A percentile compares a stretch with the other conserved stretches of the same genome.
Evolutionary conservation across 208 protist species (phyloP).

Genomic region (Crithidia mellificae): DNA sequence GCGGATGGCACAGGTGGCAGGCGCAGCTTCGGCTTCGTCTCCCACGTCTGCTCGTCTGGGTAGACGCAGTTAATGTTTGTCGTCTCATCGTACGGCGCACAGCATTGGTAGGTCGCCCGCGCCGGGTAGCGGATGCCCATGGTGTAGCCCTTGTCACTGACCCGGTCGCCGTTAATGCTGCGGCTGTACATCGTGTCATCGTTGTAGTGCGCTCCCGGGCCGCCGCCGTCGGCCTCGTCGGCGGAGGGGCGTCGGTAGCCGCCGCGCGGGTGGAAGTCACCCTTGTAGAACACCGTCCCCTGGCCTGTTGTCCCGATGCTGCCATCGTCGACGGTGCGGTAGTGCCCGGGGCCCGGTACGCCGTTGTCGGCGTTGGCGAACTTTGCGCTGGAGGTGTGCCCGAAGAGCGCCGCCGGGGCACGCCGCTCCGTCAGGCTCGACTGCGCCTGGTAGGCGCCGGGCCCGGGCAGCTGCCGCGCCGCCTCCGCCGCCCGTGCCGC

Average conservation of each 20-base stretch:
- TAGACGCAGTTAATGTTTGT: conserved; percentile 87
- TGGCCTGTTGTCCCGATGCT: background rate
- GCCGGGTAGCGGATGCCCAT: conserved; percentile 81
- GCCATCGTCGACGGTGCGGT: conserved; percentile 31
- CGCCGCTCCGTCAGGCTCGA: conserved; percentile 15
- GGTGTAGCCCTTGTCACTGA: conserved; percentile 57
- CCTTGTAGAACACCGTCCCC: conserved; percentile 72
- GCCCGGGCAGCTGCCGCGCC: conserved; percentile 12
- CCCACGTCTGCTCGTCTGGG: conserved; percentile 68
- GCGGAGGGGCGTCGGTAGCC: conserved; percentile 14
- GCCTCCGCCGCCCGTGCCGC: conserved; percentile 17
- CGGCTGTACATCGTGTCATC: conserved; percentile 48
- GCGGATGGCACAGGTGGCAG: conserved; percentile 16
- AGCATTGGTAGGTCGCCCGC: conserved; percentile 73
- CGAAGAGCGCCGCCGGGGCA: conserved; percentile 30
- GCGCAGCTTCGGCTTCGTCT: conserved; percentile 35
- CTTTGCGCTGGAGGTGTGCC: conserved; percentile 31
- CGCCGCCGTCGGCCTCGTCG: conserved; percentile 23
- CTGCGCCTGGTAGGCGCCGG: conserved; percentile 27
- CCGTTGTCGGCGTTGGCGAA: conserved; percentile 33
- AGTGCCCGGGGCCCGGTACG: conserved; percentile 67
- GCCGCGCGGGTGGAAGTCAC: conserved; percentile 61
- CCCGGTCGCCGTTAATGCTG: conserved; percentile 53
- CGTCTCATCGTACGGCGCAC: conserved; percentile 52
- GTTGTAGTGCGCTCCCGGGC: conserved; percentile 61